Evolutionary conservation across 2,329 filamentous ascomycete genomes (phyloP).

Genomic region (Rhynchosporium secalis): DNA sequence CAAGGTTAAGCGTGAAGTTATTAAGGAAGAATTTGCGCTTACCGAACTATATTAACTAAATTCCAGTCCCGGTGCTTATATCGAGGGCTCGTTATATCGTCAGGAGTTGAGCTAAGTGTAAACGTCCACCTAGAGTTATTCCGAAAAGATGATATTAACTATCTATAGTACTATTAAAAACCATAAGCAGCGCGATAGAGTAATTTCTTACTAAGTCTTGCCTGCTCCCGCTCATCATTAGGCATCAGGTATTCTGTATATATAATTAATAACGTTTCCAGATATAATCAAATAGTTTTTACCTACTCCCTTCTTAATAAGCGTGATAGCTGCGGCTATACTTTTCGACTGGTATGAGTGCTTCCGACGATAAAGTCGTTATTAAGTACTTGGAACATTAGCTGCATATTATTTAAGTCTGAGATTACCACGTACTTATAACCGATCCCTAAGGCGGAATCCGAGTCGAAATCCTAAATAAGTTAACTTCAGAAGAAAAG

Average conservation of each 20-base stretch:
- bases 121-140: not conserved
- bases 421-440: not conserved
- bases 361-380: not conserved
- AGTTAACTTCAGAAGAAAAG: not conserved
- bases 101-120: constrained; percentile 8
- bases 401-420: not conserved
- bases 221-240: constrained; percentile 4
- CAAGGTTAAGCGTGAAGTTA: constrained; percentile 4
- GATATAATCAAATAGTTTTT: not conserved
- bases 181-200: not conserved
- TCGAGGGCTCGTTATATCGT: constrained; percentile 4
- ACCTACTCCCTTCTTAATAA: constrained; percentile 4
- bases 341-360: not conserved
- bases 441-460: not conserved
- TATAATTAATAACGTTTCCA: not conserved
- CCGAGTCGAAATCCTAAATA: constrained; percentile 1
- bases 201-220: constrained; percentile 12
- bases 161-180: not conserved
- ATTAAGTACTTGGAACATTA: constrained; percentile 3
- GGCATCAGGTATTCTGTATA: constrained; percentile 9
- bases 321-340: constrained; percentile 5
- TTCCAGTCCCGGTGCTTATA: constrained; percentile 13
- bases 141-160: constrained; percentile 6
- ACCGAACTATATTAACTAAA: constrained; percentile 11
- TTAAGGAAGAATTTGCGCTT: not conserved